These are phyloP conservation scores for Dichotomocladium elegans DNA, from an alignment of 371 early-diverging fungal species.

Conservation along the genomic window DNA sequence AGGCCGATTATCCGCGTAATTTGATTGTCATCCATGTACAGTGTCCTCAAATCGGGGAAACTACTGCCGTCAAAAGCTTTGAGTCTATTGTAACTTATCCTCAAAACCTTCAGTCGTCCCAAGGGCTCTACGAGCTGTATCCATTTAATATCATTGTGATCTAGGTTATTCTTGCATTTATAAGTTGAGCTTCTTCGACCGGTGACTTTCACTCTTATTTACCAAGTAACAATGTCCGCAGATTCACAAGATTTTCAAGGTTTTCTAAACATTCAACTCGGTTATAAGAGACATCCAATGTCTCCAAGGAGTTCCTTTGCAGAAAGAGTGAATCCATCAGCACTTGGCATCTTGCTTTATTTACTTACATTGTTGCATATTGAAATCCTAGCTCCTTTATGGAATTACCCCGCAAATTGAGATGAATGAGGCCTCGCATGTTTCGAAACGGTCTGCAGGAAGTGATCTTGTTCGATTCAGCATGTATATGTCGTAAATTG, in stretches of 20 bases:
- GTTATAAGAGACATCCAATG: slow-evolving; percentile 49
- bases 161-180: slow-evolving; percentile 17
- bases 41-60: slow-evolving; percentile 46
- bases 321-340: background rate
- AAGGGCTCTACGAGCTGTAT: slow-evolving; percentile 36
- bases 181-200: background rate
- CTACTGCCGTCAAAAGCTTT: slow-evolving; percentile 37
- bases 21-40: slow-evolving; percentile 55
- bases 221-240: slow-evolving; percentile 43
- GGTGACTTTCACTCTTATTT: background rate
- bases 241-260: slow-evolving; percentile 30
- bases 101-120: slow-evolving; percentile 34
- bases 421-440: slow-evolving; percentile 32
- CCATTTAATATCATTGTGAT: slow-evolving; percentile 47
- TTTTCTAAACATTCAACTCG: slow-evolving; percentile 45
- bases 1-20: slow-evolving; percentile 41
- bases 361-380: slow-evolving; percentile 27
- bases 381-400: slow-evolving; percentile 35
- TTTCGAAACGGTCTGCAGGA: slow-evolving; percentile 36
- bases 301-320: slow-evolving; percentile 41
- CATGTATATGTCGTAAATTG: slow-evolving; percentile 45
- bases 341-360: background rate
- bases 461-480: slow-evolving; percentile 42
- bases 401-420: slow-evolving; percentile 43
- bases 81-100: slow-evolving; percentile 46